Evolutionary conservation across 345 rosid species (phyloP).

Genomic region (Litchi chinensis): DNA sequence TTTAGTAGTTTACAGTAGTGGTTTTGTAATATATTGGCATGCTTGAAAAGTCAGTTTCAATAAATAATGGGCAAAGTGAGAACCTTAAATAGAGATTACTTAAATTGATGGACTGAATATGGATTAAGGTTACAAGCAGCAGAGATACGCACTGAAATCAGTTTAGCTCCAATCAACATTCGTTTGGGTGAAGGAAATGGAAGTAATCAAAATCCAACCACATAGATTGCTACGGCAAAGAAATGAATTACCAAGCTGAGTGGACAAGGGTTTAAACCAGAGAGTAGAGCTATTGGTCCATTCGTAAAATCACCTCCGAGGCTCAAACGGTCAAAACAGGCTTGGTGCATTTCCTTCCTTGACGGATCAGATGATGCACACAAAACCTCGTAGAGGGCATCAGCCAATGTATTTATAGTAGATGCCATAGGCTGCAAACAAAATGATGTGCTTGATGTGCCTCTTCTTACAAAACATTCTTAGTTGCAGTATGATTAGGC

Average conservation of each 20-base stretch:
- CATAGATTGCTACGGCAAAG: not conserved
- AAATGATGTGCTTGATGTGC: not conserved
- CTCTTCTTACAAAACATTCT: too few relatives aligned
- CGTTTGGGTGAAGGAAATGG: not conserved
- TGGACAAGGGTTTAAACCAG: not conserved
- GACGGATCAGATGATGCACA: conserved; percentile 20
- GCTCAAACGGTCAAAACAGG: conserved; percentile 13
- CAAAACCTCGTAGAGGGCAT: conserved; percentile 7
- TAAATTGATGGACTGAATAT: not conserved
- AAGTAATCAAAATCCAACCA: not conserved
- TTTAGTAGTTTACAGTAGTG: conserved; percentile 2
- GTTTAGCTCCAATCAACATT: not conserved
- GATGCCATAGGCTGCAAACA: conserved; percentile 12
- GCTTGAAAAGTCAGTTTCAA: not conserved
- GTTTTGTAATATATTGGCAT: conserved; percentile 5
- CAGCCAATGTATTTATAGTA: conserved; percentile 13
- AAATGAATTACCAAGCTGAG: not conserved
- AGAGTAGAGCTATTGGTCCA: conserved; percentile 14
- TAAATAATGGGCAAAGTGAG: too few relatives aligned
- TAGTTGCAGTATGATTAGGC: not conserved
- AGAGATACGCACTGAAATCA: not conserved
- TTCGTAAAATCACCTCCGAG: not conserved
- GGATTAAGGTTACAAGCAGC: not conserved
- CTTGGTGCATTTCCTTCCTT: conserved; percentile 6
- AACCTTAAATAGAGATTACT: too few relatives aligned